Evolutionary conservation across 192 early-diverging fungal genomes (phyloP), one percentile per base, ranked within the genome.

Genomic region (Glomus cerebriforme): DNA sequence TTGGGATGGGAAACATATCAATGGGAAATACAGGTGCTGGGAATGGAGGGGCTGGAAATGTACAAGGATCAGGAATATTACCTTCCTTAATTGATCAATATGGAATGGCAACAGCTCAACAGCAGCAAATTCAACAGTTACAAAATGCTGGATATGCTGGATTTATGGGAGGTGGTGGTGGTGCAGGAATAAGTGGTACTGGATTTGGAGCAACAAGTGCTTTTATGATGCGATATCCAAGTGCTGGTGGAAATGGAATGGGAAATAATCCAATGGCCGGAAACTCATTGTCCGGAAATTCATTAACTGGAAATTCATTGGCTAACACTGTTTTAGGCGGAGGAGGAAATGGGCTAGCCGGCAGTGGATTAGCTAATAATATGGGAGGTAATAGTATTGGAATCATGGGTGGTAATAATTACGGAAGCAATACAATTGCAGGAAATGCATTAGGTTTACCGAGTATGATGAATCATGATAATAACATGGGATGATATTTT

Each of bases 381-480:
- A 8, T 68, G 35, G 66, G 34, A 68, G 31, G 12, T 29, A 43
- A 69, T n/a, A 24, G 8, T 69, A 69, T 69, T 69, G 66, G 69
- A 27, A 45, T 71, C 12, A 71, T 68, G 34, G 17, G 31, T 9
- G 35, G 32, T 68, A 68, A 68, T 37, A 43, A 35, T 26, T 71
- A 47, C 27, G 69, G 37, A 26, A 71, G n/a, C 15, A 71, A 71
- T 71, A 31, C n/a, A 13, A 71, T 71, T 35, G 69, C 24, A 27
- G 24, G 69, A n/a, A 49, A 49, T 71, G 15, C 69, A 24, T 47
- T 45, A 47, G 69, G 69, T 7, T 31, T 71, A n/a, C 43, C 43
- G 19, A 47, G 27, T 49, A 71, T 71, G 69, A 15, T 71, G 22
- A 71, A 71, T 71, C 37, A 71, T 45, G 69, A 71, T 47, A 71